Evolutionary conservation across 2,329 filamentous ascomycete genomes (phyloP), one percentile per base, ranked within the genome.

Genomic region (Chaetomium olivaceum): DNA sequence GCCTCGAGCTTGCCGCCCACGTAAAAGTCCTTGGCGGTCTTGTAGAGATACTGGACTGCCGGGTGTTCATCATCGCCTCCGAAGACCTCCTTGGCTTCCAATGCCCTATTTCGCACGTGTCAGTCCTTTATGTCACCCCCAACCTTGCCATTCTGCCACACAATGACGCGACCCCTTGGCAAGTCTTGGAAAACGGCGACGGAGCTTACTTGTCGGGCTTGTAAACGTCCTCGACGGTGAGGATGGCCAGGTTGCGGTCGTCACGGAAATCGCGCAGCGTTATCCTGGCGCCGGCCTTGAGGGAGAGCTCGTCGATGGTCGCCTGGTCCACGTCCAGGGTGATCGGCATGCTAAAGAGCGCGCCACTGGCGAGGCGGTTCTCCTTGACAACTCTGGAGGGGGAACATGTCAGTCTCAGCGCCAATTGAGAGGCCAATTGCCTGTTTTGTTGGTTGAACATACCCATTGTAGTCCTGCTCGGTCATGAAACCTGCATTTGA

Each of bases 201-300:
- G 60, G 61, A 36, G 77, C 89, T 77, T 85, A 93, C 92, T 97
- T 98, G 85, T 99, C 89, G 66, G 95, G 94, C 78, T 85, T 87
- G 87, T 99, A 99, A 74, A 99, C 85, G 79, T 99, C 95, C 68
- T 97, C 93, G 65, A 99, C 88, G 56, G 92, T 98, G 76, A 99
- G 83, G 77, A 99, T 99, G 74, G 93, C 95, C 71, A 99, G 84
- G 80, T 97, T 96, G 75, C 91, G 89, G 83, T 99, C 95, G 79
- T 99, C 95, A 77, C 95, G 90, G 82, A 96, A 93, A 78, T 99
- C 95, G 74, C 94, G 91, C 70, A 99, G 90, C 50, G 93, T 92
- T 76, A 98, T 84, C 73, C 93, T 89, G 65, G 89, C 85, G 62
- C 93, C 93, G 29, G 91, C 75, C 86, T 95, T 91, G 75, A 97